Base-by-base conservation (phyloP, 2,329 filamentous ascomycete species). In the Aureobasidium sp. region DNA sequence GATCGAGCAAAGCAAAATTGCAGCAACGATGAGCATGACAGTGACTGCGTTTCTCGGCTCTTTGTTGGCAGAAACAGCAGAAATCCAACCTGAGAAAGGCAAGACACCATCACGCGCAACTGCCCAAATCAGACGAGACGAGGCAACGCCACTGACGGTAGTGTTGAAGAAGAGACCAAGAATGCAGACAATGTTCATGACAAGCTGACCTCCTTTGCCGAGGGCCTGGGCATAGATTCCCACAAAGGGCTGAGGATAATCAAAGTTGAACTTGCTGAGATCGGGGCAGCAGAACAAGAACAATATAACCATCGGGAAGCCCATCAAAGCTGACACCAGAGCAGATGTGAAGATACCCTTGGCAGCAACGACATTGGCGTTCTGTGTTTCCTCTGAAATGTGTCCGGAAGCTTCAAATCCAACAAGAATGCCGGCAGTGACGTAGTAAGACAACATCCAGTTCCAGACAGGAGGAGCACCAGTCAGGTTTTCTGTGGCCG, bases 351-450 rank as follows among this genome's bases (percentile, higher is more conserved):
- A 83, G 53, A 82, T 81, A 30, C 77, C 79, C 21, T 75, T 69
- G 0, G 79, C 79, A 6, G 79, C 78, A n/a, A 75, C 72, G 1
- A 78, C 44, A 17, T 70, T 73, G 2, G 78, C 79, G 56, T 81
- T 78, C 63, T 80, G 79, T 1, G 79, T 83, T 61, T 82, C 79
- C 58, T 83, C 79, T 0, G 78, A 78, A 24, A 83, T 77, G 58
- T 82, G 79, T 2, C 79, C 79, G 1, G 76, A 79, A 0, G 79
- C 79, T 63, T 83, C 79, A 51, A 80, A 82, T 1, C 79, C 79
- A 48, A 83, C 80, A 53, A 83, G 61, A 35, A 82, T 75, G 35
- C 79, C 79, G 6, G 79, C 79, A 1, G 79, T 82, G 1, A 79
- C 79, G 22, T 80, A 74, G 62, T 79, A 83, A 3, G 77, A 80